Evolutionary conservation across 768 basidiomycete genomes (phyloP).

Genomic region (Grammothele lineata): DNA sequence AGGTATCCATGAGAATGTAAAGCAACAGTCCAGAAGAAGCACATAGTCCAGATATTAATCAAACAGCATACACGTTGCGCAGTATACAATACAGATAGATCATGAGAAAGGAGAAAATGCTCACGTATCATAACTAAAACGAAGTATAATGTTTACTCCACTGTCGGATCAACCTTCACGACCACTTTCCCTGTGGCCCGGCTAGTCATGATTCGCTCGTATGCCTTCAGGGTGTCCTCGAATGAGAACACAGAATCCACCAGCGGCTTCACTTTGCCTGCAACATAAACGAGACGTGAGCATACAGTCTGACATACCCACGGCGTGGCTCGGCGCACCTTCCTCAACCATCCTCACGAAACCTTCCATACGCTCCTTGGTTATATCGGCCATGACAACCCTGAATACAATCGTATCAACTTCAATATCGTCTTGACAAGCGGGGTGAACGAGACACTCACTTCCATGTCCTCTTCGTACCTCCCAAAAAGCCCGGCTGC

Average conservation of each 20-base stretch:
- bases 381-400: slow-evolving; percentile 29
- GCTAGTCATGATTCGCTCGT: slow-evolving; percentile 51
- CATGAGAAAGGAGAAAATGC: background rate
- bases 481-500: slow-evolving; percentile 50
- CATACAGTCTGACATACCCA: too few relatives aligned
- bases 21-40: too few relatives aligned
- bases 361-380: slow-evolving; percentile 30
- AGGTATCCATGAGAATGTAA: too few relatives aligned
- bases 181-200: slow-evolving; percentile 66
- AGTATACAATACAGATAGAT: too few relatives aligned
- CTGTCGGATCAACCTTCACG: slow-evolving; percentile 39
- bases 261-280: slow-evolving; percentile 47
- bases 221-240: slow-evolving; percentile 55
- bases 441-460: slow-evolving; percentile 29
- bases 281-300: too few relatives aligned
- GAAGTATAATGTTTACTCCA: background rate
- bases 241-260: slow-evolving; percentile 61
- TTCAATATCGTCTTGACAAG: too few relatives aligned
- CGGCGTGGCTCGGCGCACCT: slow-evolving; percentile 12
- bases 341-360: slow-evolving; percentile 24
- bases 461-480: slow-evolving; percentile 43
- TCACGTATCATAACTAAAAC: too few relatives aligned
- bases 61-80: too few relatives aligned
- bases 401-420: slow-evolving; percentile 21
- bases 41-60: too few relatives aligned